These are phyloP conservation scores for Verticillium alfalfae DNA, from an alignment of 2,329 filamentous ascomycete genomes.

Conservation along the genomic window DNA sequence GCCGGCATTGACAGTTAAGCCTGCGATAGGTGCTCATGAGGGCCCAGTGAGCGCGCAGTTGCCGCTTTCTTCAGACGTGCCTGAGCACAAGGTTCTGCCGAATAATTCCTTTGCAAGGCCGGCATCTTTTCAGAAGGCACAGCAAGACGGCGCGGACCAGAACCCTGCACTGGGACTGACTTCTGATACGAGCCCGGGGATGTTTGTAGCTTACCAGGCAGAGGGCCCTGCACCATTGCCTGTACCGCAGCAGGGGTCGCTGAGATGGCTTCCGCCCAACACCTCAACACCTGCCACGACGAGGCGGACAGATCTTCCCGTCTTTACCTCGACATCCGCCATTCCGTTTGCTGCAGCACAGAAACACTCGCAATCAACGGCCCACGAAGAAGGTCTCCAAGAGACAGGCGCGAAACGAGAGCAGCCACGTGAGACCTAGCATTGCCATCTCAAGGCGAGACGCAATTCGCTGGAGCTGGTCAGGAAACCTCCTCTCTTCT, in stretches of 20 bases:
- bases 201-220: conserved; percentile 51
- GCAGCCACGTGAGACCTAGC: background rate
- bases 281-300: conserved; percentile 23
- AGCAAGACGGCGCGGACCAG: background rate
- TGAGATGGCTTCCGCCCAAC: conserved; percentile 49
- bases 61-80: background rate
- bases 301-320: conserved; percentile 29
- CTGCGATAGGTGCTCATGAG: background rate
- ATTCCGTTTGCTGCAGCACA: conserved; percentile 38
- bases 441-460: no score
- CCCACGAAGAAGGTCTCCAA: background rate
- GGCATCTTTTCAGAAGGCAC: background rate
- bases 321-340: conserved; percentile 34
- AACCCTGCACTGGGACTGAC: conserved; percentile 10
- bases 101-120: background rate
- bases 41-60: background rate
- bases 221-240: conserved; percentile 40
- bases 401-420: background rate
- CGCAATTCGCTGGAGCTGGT: no score
- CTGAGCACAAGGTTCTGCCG: background rate
- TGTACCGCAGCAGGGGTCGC: conserved; percentile 28
- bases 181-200: conserved; percentile 19
- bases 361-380: background rate
- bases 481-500: no score
- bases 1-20: background rate